A percentile compares a stretch with the other conserved stretches of the same genome.
phyloP scores from a whole-genome alignment of 352 stramenopile species.

The Pythium folliculosum region DNA sequence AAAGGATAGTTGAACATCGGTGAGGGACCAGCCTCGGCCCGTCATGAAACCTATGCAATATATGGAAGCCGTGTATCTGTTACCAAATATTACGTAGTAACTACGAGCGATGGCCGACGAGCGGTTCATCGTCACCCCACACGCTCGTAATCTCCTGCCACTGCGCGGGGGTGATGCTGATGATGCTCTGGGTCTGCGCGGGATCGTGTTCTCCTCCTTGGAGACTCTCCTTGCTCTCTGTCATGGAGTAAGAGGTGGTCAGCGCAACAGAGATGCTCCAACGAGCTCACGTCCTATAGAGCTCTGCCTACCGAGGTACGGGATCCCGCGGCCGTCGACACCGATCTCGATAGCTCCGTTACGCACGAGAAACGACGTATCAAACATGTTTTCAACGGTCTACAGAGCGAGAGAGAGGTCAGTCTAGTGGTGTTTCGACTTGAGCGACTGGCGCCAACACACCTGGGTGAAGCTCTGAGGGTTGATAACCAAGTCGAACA shows the following conservation, averaged over 20 bases:
- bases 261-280: neutral
- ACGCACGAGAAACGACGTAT: slow-evolving; percentile 82
- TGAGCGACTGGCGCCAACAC: no score
- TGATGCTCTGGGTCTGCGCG: slow-evolving; percentile 72
- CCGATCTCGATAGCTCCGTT: slow-evolving; percentile 70
- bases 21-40: no score
- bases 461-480: slow-evolving; percentile 75
- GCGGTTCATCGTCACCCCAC: slow-evolving; percentile 46
- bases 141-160: slow-evolving; percentile 58
- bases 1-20: no score
- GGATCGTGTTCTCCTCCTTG: slow-evolving; percentile 45
- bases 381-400: slow-evolving; percentile 86
- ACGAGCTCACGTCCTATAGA: neutral
- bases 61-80: no score
- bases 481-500: slow-evolving; percentile 79
- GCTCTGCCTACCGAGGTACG: slow-evolving; percentile 54
- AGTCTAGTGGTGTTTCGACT: neutral
- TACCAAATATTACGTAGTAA: neutral
- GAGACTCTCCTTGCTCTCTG: slow-evolving; percentile 68
- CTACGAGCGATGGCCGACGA: slow-evolving; percentile 62
- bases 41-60: no score
- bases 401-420: slow-evolving; percentile 21
- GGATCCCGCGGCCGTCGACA: slow-evolving; percentile 55
- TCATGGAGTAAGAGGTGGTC: neutral
- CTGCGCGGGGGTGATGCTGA: slow-evolving; percentile 75